These are phyloP conservation scores for Colletotrichum musae DNA, from an alignment of 2,329 filamentous ascomycete species.

Conservation along the genomic window DNA sequence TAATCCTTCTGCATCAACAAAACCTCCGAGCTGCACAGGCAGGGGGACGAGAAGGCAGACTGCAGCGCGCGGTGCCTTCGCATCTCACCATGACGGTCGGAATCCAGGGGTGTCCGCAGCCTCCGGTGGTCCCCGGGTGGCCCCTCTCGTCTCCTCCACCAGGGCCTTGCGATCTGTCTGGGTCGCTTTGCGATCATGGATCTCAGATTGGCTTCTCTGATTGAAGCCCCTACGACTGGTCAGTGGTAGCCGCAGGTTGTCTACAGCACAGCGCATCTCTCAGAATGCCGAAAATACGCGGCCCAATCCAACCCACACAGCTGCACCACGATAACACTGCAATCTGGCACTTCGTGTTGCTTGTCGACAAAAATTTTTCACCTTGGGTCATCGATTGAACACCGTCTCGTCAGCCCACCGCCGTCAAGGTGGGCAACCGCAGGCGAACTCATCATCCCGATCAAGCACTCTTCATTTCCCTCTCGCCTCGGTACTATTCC, in stretches of 20 bases:
- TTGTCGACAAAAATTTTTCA: not conserved
- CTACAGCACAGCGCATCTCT: not conserved
- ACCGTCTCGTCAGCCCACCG: not conserved
- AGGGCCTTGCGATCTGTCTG: constrained; percentile 26
- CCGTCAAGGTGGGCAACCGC: constrained; percentile 9
- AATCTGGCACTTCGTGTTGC: constrained; percentile 19
- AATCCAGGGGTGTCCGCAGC: constrained; percentile 23
- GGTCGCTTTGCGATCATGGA: constrained; percentile 31
- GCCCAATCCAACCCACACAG: constrained; percentile 13
- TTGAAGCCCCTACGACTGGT: constrained; percentile 5
- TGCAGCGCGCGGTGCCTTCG: constrained; percentile 13
- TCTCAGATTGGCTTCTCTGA: constrained; percentile 34
- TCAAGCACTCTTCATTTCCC: not conserved
- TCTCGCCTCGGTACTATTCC: constrained; percentile 13
- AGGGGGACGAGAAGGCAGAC: constrained; percentile 26
- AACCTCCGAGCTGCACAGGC: constrained; percentile 29
- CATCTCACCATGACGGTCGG: constrained; percentile 23
- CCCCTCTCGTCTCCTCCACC: constrained; percentile 25
- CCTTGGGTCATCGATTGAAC: not conserved
- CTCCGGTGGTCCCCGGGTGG: constrained; percentile 33
- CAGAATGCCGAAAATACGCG: constrained; percentile 11
- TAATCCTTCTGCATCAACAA: constrained; percentile 28
- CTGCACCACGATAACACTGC: constrained; percentile 33
- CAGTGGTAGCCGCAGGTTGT: too few species aligned
- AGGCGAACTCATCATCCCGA: constrained; percentile 21